Evolutionary conservation across 331 rosid genomes (phyloP), one percentile per base, ranked within the genome.

Genomic region (Rosa hybrid): DNA sequence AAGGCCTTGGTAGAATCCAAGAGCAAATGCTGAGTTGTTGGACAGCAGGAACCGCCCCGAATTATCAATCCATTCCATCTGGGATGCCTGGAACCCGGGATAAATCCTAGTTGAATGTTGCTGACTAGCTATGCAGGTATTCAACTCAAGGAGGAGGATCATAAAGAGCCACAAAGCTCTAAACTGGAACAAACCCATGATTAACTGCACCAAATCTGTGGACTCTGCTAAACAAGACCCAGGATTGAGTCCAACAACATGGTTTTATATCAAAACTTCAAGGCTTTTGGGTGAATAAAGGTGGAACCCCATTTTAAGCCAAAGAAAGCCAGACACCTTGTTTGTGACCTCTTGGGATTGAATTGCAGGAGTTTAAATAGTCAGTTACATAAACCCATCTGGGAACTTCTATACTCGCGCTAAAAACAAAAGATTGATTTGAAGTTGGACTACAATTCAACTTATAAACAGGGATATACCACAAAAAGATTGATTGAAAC

Each of bases 81-180:
- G 80, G 25, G 84, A 71, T 46, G 86, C 79, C 25, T 77, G 79
- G 78, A 86, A 86, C 16, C 84, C 86, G 0, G 88, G 88, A 60
- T 25, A 44, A 34, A 86, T 80, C 64, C 54, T 67, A 16, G 41
- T 67, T 17, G 69, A 42, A 27, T 50, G 45, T 16, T 67, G 82
- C 46, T 60, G 13, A 12, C 70, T 51, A 80, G 78, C 77, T 25
- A 57, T 56, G 80, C 74, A 60, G 39, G 72, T 6, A 60, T 67
- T 27, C 44, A 82, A 14, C 56, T 54, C 68, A 48, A 65, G 74
- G 27, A 82, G 53, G 42, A 76, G 67, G 51, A 83, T 9, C 27
- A 57, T 1, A 39, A 51, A 60, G 38, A 56, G 25, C 56, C 81
- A 71, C 60, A 77, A 53, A 27, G 34, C 4, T 77, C 11, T 50